Percentiles rank a stretch among this genome's conserved stretches.
phyloP scores from a whole-genome alignment of 164 flowering plant species.

The Magnolia kwangsiensis region DNA sequence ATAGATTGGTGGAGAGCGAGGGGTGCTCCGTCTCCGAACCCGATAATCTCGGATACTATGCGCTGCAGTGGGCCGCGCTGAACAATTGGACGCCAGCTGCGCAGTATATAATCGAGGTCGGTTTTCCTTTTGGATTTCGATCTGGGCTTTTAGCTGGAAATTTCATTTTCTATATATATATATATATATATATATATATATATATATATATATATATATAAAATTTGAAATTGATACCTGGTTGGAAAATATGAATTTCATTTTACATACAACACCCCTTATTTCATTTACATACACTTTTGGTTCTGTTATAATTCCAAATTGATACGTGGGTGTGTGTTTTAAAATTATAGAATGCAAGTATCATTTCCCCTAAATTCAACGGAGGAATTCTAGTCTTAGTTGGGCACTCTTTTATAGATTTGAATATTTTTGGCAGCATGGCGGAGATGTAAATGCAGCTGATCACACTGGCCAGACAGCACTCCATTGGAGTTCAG shows the following conservation, averaged over 20 bases:
- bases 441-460: slow-evolving; percentile 84
- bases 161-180: no score
- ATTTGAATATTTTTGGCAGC: slow-evolving; percentile 36
- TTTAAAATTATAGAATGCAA: neutral
- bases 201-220: no score
- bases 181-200: no score
- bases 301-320: neutral
- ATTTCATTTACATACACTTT: neutral
- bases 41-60: slow-evolving; percentile 76
- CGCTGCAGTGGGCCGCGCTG: slow-evolving; percentile 93
- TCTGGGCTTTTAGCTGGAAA: no score
- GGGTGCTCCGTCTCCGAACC: slow-evolving; percentile 83
- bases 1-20: slow-evolving; percentile 80
- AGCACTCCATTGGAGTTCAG: slow-evolving; percentile 92
- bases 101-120: slow-evolving; percentile 78
- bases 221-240: no score
- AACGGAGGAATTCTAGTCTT: neutral
- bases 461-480: slow-evolving; percentile 88
- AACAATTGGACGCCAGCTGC: slow-evolving; percentile 88
- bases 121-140: no score
- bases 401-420: neutral
- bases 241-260: no score
- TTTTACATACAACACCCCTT: neutral
- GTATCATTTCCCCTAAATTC: neutral
- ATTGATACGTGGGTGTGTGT: neutral